Percentiles rank a stretch among this genome's conserved stretches.
phyloP scores from a whole-genome alignment of 331 rosid genomes.

The Telfairia occidentalis region DNA sequence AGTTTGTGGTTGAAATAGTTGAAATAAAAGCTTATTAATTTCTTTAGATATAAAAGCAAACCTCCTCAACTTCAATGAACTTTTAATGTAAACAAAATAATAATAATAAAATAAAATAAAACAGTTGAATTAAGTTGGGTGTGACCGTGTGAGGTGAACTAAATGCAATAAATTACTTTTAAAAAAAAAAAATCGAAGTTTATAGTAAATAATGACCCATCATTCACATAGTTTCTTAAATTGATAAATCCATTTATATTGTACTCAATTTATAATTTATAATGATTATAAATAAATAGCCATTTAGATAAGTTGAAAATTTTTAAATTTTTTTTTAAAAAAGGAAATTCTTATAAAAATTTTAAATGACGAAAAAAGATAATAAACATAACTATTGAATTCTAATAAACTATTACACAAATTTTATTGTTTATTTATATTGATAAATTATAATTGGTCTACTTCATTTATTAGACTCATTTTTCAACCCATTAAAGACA shows the following conservation, averaged over 20 bases:
- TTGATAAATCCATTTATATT: background rate
- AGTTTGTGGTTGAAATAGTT: too few species aligned
- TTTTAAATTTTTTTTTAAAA: too few species aligned
- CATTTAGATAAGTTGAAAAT: background rate
- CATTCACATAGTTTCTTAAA: background rate
- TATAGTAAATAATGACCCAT: background rate
- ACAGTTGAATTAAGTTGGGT: background rate
- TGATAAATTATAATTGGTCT: background rate
- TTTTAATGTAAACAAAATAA: too few species aligned
- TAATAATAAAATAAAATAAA: too few species aligned
- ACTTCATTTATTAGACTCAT: background rate
- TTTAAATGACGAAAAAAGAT: background rate
- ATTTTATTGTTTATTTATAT: too few species aligned
- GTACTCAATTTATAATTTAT: too few species aligned
- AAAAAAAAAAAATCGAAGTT: background rate
- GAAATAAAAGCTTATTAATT: too few species aligned
- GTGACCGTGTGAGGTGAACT: background rate
- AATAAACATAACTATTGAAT: background rate
- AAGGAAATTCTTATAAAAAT: too few species aligned
- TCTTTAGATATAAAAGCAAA: too few species aligned
- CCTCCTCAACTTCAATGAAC: too few species aligned
- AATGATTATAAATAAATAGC: background rate
- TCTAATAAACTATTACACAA: background rate
- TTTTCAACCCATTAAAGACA: background rate
- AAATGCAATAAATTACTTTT: background rate